Base-by-base conservation (phyloP, 768 basidiomycete genomes). In the Baorangia bicolor region DNA sequence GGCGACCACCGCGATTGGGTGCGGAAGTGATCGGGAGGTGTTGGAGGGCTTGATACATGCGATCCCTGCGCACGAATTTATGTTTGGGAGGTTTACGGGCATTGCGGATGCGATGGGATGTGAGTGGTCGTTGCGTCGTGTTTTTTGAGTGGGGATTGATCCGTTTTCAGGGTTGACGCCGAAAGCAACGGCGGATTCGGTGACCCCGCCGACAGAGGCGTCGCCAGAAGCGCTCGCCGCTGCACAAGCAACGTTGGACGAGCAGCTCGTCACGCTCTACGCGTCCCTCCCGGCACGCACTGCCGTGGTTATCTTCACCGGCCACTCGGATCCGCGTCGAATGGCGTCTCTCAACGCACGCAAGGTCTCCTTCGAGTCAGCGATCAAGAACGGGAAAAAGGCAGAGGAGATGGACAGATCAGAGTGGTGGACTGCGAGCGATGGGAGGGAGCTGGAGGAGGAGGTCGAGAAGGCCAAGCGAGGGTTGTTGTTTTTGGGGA, bases 51-150 rank as follows among this genome's bases (percentile, higher is more conserved):
- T 97, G 47, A 41, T 87, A 41, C 79, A 83, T 41, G 69, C 84
- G 12, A 64, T 83, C 3, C 81, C 81, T 0, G 74, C 76, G 13
- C 92, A 97, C 70, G 83, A 93, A 34, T 92, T 97, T 65, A 73
- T 83, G 16, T 96, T 95, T 74, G 95, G 84, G 30, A 75, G 96
- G 55, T 82, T 98, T 58, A 91, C 88, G 71, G 87, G 81, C 28
- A 69, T 98, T 31, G 88, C 92, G n/a, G 86, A 91, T 60, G 74
- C 78, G 0, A 74, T 90, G 48, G 93, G 92, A 51, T 98, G 96
- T 94, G 66, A 64, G 87, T 80, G 3, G 3, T 27, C 20, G 30
- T 20, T 33, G 46, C 5, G 4, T 3, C 11, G 5, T 39, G 10
- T 30, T n/a, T 39, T 7, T 13, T 11, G 33, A 37, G 0, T 25